Conservation (phyloP, 768 basidiomycete species). For the Thelephora aurantiotincta region DNA sequence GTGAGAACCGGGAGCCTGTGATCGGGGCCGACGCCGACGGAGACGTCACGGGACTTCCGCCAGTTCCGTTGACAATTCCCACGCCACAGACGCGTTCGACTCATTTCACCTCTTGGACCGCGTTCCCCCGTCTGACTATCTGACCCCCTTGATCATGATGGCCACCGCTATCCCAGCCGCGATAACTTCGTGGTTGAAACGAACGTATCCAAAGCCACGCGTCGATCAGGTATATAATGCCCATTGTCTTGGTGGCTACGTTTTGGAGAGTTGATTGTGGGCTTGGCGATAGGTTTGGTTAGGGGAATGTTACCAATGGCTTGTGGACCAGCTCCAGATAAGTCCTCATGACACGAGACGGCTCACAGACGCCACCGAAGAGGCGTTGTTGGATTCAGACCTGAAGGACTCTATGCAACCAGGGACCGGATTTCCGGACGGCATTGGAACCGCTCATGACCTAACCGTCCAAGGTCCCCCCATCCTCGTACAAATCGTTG, state of each 20-base stretch:
- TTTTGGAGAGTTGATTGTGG: background rate
- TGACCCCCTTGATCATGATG: background rate
- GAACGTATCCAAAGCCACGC: constrained; percentile 42
- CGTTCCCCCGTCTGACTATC: background rate
- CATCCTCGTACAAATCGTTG: constrained; percentile 60
- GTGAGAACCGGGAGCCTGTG: too few relatives aligned
- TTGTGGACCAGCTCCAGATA: constrained; percentile 55
- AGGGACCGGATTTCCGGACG: constrained; percentile 51
- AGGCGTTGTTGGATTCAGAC: constrained; percentile 60
- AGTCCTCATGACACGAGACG: constrained; percentile 20
- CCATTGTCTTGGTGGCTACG: background rate
- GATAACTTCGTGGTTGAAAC: constrained; percentile 39
- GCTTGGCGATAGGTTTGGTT: constrained; percentile 1
- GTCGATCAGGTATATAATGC: constrained; percentile 41
- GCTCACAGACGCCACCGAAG: constrained; percentile 41
- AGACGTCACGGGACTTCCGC: too few relatives aligned
- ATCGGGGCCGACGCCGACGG: too few relatives aligned
- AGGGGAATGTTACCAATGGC: constrained; percentile 44
- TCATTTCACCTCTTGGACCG: background rate
- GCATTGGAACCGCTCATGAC: constrained; percentile 24
- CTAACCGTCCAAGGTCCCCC: constrained; percentile 27
- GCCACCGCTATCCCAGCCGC: constrained; percentile 16
- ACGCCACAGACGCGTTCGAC: too few relatives aligned
- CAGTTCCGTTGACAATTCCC: too few relatives aligned
- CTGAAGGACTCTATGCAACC: constrained; percentile 57